These are phyloP conservation scores for Venturia pyrina DNA, from an alignment of 2,329 filamentous ascomycete species.

Conservation along the genomic window DNA sequence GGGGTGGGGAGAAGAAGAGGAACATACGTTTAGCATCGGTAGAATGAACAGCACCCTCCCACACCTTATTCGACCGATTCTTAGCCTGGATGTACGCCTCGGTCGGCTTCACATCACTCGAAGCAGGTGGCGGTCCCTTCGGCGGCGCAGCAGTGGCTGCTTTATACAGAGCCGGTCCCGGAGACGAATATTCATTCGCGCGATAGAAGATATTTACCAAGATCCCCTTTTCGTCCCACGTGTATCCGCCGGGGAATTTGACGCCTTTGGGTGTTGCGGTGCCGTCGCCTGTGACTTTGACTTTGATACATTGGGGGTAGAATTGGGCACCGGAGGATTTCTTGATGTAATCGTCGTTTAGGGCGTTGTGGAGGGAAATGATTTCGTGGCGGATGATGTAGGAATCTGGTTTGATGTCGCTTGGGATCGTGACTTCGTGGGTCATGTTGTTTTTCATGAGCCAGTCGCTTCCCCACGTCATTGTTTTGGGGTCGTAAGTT, in stretches of 20 bases:
- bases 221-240: not conserved
- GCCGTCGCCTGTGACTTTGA: constrained; percentile 3
- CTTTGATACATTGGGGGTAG: constrained; percentile 41
- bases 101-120: not conserved
- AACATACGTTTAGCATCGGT: not conserved
- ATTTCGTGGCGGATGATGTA: constrained; percentile 47
- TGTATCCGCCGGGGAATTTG: constrained; percentile 7
- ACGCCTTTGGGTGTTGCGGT: not conserved
- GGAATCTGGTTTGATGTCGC: constrained; percentile 33
- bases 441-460: constrained; percentile 30
- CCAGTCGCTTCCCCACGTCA: not conserved
- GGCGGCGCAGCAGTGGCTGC: not conserved
- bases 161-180: not conserved
- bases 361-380: constrained; percentile 36
- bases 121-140: not conserved
- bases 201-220: constrained; percentile 3
- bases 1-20: too few species aligned
- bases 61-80: not conserved
- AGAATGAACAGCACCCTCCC: not conserved
- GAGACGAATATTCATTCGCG: not conserved
- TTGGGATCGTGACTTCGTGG: constrained; percentile 35
- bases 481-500: constrained; percentile 4
- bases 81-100: not conserved
- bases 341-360: constrained; percentile 19
- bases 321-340: constrained; percentile 34